Conservation (phyloP, 2,329 filamentous ascomycete genomes). For the Didymella exigua region DNA sequence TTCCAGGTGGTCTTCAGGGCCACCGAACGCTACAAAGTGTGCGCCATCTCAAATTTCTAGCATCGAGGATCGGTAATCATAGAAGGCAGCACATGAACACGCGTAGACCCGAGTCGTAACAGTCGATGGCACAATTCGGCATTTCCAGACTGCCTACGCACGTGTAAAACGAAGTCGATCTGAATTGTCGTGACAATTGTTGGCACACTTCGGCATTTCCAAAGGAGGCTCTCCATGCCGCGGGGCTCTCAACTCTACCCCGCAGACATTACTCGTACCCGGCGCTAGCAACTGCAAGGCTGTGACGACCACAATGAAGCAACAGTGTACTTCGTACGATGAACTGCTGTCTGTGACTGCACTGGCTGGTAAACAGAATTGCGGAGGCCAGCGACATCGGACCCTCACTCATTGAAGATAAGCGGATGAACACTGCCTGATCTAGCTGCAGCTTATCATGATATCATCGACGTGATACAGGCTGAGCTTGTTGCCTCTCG, state of each 20-base stretch:
- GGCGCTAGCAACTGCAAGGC: constrained; percentile 17
- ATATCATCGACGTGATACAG: not conserved
- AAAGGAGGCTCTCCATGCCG: constrained; percentile 2
- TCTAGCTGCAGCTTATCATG: not conserved
- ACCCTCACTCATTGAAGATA: not conserved
- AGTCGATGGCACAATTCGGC: constrained; percentile 30
- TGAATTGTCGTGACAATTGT: constrained; percentile 16
- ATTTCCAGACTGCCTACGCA: not conserved
- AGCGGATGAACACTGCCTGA: not conserved
- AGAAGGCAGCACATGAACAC: not conserved
- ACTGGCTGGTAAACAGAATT: not conserved
- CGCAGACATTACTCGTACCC: constrained; percentile 23
- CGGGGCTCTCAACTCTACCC: constrained; percentile 28
- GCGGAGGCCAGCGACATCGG: too few relatives aligned
- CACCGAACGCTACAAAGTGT: not conserved
- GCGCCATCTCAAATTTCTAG: not conserved
- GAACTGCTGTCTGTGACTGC: not conserved
- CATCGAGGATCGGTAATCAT: not conserved
- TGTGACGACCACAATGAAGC: not conserved
- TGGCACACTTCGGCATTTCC: constrained; percentile 33
- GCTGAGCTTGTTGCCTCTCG: not conserved
- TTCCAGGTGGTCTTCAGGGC: not conserved
- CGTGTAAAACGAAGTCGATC: constrained; percentile 12
- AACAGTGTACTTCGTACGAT: not conserved
- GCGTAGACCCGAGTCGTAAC: constrained; percentile 17